phyloP scores from a whole-genome alignment of 225 moss, liverwort and hornwort genomes.

The Takakia lepidozioides region DNA sequence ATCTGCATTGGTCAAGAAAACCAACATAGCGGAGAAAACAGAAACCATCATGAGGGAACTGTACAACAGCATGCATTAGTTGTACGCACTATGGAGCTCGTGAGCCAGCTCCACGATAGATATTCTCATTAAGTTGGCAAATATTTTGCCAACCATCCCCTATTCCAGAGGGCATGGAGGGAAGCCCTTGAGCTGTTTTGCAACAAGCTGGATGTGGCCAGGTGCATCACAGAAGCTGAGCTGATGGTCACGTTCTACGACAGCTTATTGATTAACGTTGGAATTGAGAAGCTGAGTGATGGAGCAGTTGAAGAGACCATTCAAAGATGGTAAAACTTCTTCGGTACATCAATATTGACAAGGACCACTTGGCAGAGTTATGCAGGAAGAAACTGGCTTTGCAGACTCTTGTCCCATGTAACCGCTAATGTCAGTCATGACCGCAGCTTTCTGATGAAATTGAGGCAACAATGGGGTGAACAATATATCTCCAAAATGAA shows the following conservation, averaged over 20 bases:
- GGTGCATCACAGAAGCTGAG: slow-evolving; percentile 94
- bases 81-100: slow-evolving; percentile 94
- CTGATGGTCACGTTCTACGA: slow-evolving; percentile 94
- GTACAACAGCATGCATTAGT: too few species aligned
- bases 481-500: slow-evolving; percentile 99
- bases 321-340: slow-evolving; percentile 98
- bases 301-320: slow-evolving; percentile 95
- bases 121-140: slow-evolving; percentile 94
- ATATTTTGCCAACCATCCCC: slow-evolving; percentile 82
- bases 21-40: too few species aligned
- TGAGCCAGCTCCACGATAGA: slow-evolving; percentile 91
- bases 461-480: slow-evolving; percentile 97
- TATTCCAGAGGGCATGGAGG: slow-evolving; percentile 97
- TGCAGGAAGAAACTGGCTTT: slow-evolving; percentile 95
- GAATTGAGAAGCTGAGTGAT: slow-evolving; percentile 95
- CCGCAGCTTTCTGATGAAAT: slow-evolving; percentile 91
- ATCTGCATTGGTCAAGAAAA: too few species aligned
- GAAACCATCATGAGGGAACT: too few species aligned
- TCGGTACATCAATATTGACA: slow-evolving; percentile 98
- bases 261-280: slow-evolving; percentile 87
- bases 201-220: slow-evolving; percentile 92
- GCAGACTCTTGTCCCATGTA: slow-evolving; percentile 92
- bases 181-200: slow-evolving; percentile 97
- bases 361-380: slow-evolving; percentile 98
- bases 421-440: slow-evolving; percentile 98